Evolutionary conservation across 768 basidiomycete species (phyloP).

Genomic region (Podaxis rugospora): DNA sequence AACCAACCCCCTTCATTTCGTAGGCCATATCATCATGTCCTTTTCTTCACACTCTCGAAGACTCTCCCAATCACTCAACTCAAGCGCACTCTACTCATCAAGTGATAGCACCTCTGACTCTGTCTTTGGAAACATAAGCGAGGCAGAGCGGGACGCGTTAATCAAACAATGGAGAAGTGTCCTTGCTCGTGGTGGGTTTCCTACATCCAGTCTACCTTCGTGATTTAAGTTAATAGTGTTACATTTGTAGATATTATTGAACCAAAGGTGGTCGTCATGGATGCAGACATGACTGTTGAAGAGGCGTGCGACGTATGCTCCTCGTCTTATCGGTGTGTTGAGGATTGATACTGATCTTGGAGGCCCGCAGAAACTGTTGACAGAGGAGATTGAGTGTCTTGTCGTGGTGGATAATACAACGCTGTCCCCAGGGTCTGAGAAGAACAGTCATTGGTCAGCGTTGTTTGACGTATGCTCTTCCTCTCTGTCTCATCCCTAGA

Average conservation of each 20-base stretch:
- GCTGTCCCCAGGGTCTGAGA: slow-evolving; percentile 16
- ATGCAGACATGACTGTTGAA: slow-evolving; percentile 72
- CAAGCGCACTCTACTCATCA: slow-evolving; percentile 26
- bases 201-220: background rate
- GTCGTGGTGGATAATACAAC: slow-evolving; percentile 35
- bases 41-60: slow-evolving; percentile 9
- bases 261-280: slow-evolving; percentile 58
- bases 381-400: slow-evolving; percentile 60
- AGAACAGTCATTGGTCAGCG: slow-evolving; percentile 37
- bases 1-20: background rate
- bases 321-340: background rate
- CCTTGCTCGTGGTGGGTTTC: slow-evolving; percentile 51
- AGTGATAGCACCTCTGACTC: slow-evolving; percentile 10
- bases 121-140: slow-evolving; percentile 21
- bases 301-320: slow-evolving; percentile 72
- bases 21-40: background rate
- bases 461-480: slow-evolving; percentile 66
- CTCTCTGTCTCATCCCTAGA: slow-evolving; percentile 4
- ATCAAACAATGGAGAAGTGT: slow-evolving; percentile 51
- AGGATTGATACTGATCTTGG: background rate
- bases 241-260: slow-evolving; percentile 59
- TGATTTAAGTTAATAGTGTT: background rate
- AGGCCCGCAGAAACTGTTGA: slow-evolving; percentile 14
- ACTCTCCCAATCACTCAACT: slow-evolving; percentile 33
- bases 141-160: slow-evolving; percentile 39